Conservation (phyloP, 2,329 filamentous ascomycete genomes). For the Aphanoascus verrucosus region DNA sequence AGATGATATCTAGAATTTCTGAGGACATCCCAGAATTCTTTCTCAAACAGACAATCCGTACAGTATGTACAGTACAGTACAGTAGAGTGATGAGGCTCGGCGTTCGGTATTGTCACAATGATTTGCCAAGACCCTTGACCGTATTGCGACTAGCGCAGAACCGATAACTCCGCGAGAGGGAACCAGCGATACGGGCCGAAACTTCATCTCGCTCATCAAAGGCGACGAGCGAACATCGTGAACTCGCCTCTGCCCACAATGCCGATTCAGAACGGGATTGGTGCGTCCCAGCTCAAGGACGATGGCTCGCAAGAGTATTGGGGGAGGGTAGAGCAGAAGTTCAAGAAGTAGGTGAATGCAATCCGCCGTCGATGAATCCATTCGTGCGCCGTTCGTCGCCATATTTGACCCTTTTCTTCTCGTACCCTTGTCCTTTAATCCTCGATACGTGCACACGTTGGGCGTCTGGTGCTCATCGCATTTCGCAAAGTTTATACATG, state of each 20-base stretch:
- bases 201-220: not conserved
- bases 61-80: no score
- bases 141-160: no score
- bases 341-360: slow-evolving; percentile 47
- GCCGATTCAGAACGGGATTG: slow-evolving; percentile 1
- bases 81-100: no score
- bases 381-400: not conserved
- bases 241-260: not conserved
- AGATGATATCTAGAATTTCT: no score
- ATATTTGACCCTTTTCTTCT: not conserved
- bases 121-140: no score
- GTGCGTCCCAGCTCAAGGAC: slow-evolving; percentile 5
- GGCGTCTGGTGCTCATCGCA: no score
- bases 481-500: slow-evolving; percentile 1
- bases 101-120: no score
- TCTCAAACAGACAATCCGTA: no score
- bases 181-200: not conserved
- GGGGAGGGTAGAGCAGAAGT: slow-evolving; percentile 50
- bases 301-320: slow-evolving; percentile 44
- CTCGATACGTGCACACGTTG: not conserved
- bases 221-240: not conserved
- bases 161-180: no score
- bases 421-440: not conserved
- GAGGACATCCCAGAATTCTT: no score
- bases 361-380: not conserved